Conservation (phyloP, 306 rosid species). For the Prunus persica region DNA sequence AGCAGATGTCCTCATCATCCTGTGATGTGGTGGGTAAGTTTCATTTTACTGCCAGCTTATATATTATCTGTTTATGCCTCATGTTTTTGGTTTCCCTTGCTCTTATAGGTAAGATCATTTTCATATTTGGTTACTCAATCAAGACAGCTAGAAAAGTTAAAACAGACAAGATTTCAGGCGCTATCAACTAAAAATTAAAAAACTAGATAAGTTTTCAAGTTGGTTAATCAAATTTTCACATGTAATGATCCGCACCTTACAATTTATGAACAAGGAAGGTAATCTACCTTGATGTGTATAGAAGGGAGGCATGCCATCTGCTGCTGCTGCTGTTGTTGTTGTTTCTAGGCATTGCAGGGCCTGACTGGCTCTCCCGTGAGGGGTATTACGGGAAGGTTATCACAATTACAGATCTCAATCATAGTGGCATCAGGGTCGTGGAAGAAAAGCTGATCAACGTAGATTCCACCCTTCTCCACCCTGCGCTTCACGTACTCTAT, state of each 20-base stretch:
- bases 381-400: constrained; percentile 65
- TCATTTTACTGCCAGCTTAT: neutral
- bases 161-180: no score
- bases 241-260: neutral
- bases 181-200: no score
- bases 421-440: constrained; percentile 76
- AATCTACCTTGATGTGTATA: neutral
- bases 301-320: constrained; percentile 6
- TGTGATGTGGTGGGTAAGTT: neutral
- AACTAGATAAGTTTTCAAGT: neutral
- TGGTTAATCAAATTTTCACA: neutral
- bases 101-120: no score
- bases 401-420: constrained; percentile 89
- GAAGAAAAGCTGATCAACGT: constrained; percentile 80
- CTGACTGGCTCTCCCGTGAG: constrained; percentile 10
- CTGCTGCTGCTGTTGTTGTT: neutral
- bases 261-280: constrained; percentile 18
- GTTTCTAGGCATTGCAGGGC: constrained; percentile 35
- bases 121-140: no score
- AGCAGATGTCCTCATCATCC: neutral
- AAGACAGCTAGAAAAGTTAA: no score
- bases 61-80: no score
- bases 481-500: constrained; percentile 55
- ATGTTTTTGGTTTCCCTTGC: no score
- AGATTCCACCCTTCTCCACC: constrained; percentile 61